Evolutionary conservation across 306 rosid species (phyloP).

Genomic region (Cotoneaster glaucophyllus): DNA sequence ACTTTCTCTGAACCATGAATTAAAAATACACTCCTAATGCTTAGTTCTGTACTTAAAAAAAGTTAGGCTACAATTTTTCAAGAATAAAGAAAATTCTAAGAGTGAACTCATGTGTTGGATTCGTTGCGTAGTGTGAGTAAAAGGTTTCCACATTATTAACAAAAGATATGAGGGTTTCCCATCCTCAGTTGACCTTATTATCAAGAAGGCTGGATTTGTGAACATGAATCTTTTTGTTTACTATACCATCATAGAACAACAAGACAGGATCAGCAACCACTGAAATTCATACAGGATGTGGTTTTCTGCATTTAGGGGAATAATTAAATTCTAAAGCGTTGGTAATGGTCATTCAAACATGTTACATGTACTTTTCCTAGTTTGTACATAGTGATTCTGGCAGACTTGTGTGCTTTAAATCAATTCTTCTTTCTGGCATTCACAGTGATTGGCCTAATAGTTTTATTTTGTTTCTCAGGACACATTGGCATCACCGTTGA

Average conservation of each 20-base stretch:
- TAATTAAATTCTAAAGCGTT: background rate
- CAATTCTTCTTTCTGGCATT: background rate
- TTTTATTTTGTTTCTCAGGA: conserved; percentile 35
- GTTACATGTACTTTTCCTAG: background rate
- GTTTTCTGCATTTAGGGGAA: background rate
- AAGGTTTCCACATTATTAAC: background rate
- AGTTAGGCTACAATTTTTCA: background rate
- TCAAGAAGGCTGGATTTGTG: background rate
- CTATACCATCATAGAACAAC: background rate
- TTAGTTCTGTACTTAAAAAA: background rate
- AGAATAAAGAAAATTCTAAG: background rate
- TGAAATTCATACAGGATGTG: background rate
- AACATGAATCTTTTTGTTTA: background rate
- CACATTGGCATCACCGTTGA: conserved; percentile 94
- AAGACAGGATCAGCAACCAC: background rate
- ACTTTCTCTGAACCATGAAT: background rate
- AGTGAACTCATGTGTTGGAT: background rate
- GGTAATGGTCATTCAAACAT: background rate
- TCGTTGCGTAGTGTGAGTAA: background rate
- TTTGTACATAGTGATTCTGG: background rate
- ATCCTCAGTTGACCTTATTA: background rate
- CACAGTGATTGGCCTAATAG: background rate
- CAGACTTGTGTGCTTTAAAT: conserved; percentile 1
- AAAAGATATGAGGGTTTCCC: background rate
- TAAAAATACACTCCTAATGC: background rate